These are phyloP conservation scores for Yamadazyma trypodendri DNA, from an alignment of 1,139 yeast species.

Conservation along the genomic window DNA sequence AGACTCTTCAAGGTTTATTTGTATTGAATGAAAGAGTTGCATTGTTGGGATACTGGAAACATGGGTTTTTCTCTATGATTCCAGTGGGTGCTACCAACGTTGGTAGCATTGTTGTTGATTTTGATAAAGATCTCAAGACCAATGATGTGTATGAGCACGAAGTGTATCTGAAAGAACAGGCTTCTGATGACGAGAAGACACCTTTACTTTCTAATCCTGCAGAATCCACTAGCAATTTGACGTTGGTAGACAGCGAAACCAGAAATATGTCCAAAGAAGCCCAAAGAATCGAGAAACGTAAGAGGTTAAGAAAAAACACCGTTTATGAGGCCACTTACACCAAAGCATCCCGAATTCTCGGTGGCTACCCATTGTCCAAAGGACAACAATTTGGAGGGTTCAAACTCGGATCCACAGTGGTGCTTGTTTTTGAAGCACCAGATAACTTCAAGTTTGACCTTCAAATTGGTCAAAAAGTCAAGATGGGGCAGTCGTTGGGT, in stretches of 20 bases:
- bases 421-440: conserved; percentile 95
- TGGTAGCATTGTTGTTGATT: conserved; percentile 88
- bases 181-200: conserved; percentile 33
- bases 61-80: conserved; percentile 97
- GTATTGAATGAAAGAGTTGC: conserved; percentile 95
- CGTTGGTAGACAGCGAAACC: conserved; percentile 11
- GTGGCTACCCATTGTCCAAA: conserved; percentile 85
- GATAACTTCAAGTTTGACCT: conserved; percentile 68
- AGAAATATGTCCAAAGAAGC: background rate
- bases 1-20: conserved; percentile 80
- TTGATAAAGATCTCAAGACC: conserved; percentile 87
- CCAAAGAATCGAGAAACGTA: conserved; percentile 16
- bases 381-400: conserved; percentile 99
- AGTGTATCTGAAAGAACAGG: conserved; percentile 27
- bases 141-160: conserved; percentile 67
- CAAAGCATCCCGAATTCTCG: conserved; percentile 73
- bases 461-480: conserved; percentile 70
- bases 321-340: conserved; percentile 94
- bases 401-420: conserved; percentile 93
- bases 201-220: conserved; percentile 24
- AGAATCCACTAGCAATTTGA: conserved; percentile 4
- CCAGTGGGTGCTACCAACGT: conserved; percentile 99
- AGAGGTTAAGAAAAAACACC: conserved; percentile 63
- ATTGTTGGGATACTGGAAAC: conserved; percentile 90
- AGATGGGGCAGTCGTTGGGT: conserved; percentile 85